These are phyloP conservation scores for Solanum chacoense DNA, from an alignment of 305 asterid species.

Conservation along the genomic window DNA sequence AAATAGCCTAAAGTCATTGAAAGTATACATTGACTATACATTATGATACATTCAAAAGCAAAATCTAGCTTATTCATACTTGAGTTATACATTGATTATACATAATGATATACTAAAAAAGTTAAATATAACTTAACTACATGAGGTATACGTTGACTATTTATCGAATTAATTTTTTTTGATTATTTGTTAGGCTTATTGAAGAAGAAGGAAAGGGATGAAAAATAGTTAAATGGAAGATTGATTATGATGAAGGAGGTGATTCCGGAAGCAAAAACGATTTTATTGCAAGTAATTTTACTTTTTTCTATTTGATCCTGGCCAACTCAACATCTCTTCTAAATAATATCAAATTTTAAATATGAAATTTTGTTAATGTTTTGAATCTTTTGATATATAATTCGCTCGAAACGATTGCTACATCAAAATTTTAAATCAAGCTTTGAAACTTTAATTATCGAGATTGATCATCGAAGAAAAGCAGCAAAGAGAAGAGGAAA, in stretches of 20 bases:
- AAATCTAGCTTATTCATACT: background rate
- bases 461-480: background rate
- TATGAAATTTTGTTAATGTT: background rate
- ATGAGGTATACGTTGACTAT: background rate
- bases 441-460: background rate
- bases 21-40: too few species aligned
- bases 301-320: too few species aligned
- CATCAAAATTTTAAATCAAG: too few species aligned
- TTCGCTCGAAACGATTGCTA: too few species aligned
- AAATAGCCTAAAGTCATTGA: too few species aligned
- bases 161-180: too few species aligned
- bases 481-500: too few species aligned
- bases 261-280: background rate
- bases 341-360: too few species aligned
- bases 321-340: background rate
- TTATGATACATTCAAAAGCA: too few species aligned
- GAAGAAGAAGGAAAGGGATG: background rate
- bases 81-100: background rate
- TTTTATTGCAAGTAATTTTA: too few species aligned
- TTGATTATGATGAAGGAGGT: background rate
- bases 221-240: background rate
- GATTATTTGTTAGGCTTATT: background rate
- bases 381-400: too few species aligned
- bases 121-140: too few species aligned
- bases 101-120: background rate